phyloP scores from a whole-genome alignment of 169 alveolate genomes.

The Cryptosporidium sp. region DNA sequence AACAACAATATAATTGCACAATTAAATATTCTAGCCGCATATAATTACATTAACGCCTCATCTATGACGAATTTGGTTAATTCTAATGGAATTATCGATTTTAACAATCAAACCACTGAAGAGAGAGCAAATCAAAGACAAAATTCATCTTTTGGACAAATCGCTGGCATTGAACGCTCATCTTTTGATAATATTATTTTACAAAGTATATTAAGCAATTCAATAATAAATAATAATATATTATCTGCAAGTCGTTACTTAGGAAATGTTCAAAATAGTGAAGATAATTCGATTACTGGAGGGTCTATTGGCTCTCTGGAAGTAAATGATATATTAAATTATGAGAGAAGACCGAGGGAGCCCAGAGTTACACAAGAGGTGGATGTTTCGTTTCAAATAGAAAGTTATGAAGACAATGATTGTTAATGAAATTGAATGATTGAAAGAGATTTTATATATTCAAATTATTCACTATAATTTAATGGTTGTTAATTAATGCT shows the following conservation, averaged over 20 bases:
- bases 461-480: neutral
- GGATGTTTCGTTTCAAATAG: slow-evolving; percentile 33
- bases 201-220: slow-evolving; percentile 14
- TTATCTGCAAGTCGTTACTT: neutral
- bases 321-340: neutral
- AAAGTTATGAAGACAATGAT: neutral
- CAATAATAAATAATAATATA: neutral
- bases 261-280: slow-evolving; percentile 14
- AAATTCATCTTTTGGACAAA: neutral
- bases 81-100: neutral
- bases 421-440: neutral
- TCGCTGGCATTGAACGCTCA: neutral
- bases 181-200: neutral
- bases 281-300: neutral
- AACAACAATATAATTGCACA: slow-evolving; percentile 46
- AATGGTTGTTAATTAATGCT: neutral
- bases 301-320: neutral
- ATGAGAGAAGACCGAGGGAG: slow-evolving; percentile 63
- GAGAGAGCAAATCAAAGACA: neutral
- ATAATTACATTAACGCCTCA: slow-evolving; percentile 31
- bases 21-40: slow-evolving; percentile 54
- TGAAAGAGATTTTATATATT: neutral
- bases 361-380: slow-evolving; percentile 72
- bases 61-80: neutral
- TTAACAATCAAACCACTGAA: neutral